phyloP scores from a whole-genome alignment of 2,329 filamentous ascomycete species.

The Diplodia scrobiculata region DNA sequence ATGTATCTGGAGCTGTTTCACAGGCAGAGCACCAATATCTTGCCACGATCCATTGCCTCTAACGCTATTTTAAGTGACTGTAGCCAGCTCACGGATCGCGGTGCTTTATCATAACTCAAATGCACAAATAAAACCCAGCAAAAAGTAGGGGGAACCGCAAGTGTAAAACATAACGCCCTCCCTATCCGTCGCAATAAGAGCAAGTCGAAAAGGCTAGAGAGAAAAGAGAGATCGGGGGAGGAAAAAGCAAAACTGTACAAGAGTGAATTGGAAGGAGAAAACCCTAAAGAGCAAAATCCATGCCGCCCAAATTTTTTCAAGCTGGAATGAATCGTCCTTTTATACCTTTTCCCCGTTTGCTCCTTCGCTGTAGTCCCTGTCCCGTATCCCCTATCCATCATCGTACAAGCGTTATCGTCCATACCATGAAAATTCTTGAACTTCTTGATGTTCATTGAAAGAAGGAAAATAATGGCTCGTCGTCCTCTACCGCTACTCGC shows the following conservation, averaged over 20 bases:
- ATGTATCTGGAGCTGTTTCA: too few species aligned
- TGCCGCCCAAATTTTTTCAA: not conserved
- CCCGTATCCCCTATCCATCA: not conserved
- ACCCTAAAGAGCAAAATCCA: not conserved
- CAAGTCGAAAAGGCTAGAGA: not conserved
- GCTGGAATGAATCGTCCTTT: constrained; percentile 1
- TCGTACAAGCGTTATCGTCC: not conserved
- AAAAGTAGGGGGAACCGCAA: not conserved
- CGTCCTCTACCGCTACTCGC: constrained; percentile 13
- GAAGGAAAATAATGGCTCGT: not conserved
- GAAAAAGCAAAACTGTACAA: not conserved
- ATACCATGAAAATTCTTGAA: not conserved
- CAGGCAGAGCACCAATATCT: too few species aligned
- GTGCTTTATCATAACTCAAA: not conserved
- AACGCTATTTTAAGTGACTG: not conserved
- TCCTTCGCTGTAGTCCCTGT: not conserved
- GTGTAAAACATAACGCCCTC: constrained; percentile 1
- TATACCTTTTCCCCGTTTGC: not conserved
- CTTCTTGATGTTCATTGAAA: not conserved
- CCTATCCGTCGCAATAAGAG: not conserved
- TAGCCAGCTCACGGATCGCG: not conserved
- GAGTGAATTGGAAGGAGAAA: not conserved
- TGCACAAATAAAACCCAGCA: not conserved
- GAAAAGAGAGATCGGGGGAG: not conserved
- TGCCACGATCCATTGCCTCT: not conserved